Evolutionary conservation across 306 rosid species (phyloP), one percentile per base, ranked within the genome.

Genomic region (Quercus ilex): DNA sequence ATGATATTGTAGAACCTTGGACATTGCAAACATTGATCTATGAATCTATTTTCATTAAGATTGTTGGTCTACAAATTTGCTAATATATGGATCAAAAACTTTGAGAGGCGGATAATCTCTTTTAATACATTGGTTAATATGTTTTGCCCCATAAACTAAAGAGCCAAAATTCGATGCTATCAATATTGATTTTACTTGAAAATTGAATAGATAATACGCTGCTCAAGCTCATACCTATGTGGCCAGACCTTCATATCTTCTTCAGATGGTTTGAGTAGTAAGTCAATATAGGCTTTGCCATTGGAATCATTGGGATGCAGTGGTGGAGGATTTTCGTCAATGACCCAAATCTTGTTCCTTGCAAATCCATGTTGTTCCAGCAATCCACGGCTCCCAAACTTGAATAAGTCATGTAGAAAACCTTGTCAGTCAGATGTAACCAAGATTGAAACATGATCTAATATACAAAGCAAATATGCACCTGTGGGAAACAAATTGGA

Each of bases 401-500:
- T 35, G 8, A 43, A 75, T 15, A 75, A 59, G 77, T 49, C 79
- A 38, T 13, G 3, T 43, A 51, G 25, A 59, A 56, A 83, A 68
- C 25, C 38, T 52, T 4, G 6, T 55, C 57, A 77, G 81, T 51
- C 14, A 31, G 26, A 46, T 62, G 18, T 58, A 10, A 69, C 5
- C 21, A 58, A 30, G 63, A 64, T 15, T 28, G 4, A 6, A 6
- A n/a, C 52, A 17, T 6, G 35, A 57, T 21, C 52, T 19, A 18
- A 63, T 73, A 7, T 72, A 51, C 19, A 71, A 71, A 30, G 35
- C 28, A 60, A 64, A 43, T 6, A 53, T 13, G 31, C 81, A 92
- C 97, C 93, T 95, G 98, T 21, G 99, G 98, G 56, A 95, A 95
- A 79, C 99, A 93, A 64, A 93, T 90, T 79, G 94, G 94, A 76